phyloP scores from a whole-genome alignment of 768 basidiomycete genomes.

The Boletus tylopilopsis region DNA sequence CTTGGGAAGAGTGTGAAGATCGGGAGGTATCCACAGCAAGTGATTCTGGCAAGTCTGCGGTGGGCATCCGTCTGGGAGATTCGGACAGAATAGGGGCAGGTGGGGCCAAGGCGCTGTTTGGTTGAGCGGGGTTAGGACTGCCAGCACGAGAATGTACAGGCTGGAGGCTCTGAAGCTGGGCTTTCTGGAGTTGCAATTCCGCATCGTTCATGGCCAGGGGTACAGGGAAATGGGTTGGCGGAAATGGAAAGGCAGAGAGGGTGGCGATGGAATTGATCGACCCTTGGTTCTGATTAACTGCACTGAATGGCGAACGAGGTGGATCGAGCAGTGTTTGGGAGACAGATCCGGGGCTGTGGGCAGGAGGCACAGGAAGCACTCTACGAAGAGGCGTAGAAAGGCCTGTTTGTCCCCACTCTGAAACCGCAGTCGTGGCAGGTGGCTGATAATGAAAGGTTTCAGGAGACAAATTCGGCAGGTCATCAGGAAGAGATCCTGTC shows the following conservation, averaged over 20 bases:
- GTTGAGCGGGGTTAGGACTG: slow-evolving; percentile 13
- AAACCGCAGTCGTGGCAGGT: slow-evolving; percentile 7
- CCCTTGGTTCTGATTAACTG: slow-evolving; percentile 21
- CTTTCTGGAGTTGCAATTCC: slow-evolving; percentile 25
- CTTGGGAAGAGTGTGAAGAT: slow-evolving; percentile 6
- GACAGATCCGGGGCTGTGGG: slow-evolving; percentile 9
- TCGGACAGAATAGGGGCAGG: slow-evolving; percentile 12
- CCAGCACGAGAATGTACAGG: slow-evolving; percentile 11
- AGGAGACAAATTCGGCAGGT: slow-evolving; percentile 21
- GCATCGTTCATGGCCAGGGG: slow-evolving; percentile 38
- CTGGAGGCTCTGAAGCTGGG: slow-evolving; percentile 21
- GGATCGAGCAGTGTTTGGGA: slow-evolving; percentile 15
- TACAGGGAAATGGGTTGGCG: slow-evolving; percentile 68
- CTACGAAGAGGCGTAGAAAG: slow-evolving; percentile 17
- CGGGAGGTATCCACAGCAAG: background rate
- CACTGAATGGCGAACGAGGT: slow-evolving; percentile 24
- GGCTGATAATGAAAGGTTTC: background rate
- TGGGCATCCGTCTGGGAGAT: slow-evolving; percentile 20
- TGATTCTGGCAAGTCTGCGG: slow-evolving; percentile 4
- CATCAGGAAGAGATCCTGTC: slow-evolving; percentile 41
- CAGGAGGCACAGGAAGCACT: slow-evolving; percentile 22
- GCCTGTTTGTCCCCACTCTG: slow-evolving; percentile 30
- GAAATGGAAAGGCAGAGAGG: slow-evolving; percentile 68
- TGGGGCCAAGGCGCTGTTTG: slow-evolving; percentile 1
- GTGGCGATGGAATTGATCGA: slow-evolving; percentile 54